A percentile compares a stretch with the other conserved stretches of the same genome.
phyloP scores from a whole-genome alignment of 768 basidiomycete species.

The Boletus barrowsii region DNA sequence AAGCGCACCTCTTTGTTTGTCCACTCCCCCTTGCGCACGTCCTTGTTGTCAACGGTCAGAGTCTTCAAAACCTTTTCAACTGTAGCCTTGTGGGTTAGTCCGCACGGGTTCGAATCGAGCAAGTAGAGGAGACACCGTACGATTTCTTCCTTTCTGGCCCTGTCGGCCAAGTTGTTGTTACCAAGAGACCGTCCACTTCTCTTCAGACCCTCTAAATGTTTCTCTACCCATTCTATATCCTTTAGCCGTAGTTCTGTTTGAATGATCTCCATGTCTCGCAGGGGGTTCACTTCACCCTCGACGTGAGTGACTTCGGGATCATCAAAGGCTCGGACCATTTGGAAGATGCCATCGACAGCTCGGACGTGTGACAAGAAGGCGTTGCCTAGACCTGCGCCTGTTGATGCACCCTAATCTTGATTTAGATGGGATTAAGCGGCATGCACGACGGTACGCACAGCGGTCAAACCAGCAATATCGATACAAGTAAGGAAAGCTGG shows the following conservation, averaged over 20 bases:
- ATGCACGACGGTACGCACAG: constrained; percentile 48
- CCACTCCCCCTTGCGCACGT: constrained; percentile 93
- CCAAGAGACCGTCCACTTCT: constrained; percentile 71
- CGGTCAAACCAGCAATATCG: constrained; percentile 97
- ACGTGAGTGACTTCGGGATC: constrained; percentile 99
- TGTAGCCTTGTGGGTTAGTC: constrained; percentile 52
- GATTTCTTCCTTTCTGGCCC: constrained; percentile 94
- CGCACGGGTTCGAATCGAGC: constrained; percentile 3
- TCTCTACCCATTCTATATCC: constrained; percentile 99
- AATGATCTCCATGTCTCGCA: constrained; percentile 98
- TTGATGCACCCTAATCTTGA: constrained; percentile 77
- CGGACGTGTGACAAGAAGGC: constrained; percentile 97
- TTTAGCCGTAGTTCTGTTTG: constrained; percentile 91
- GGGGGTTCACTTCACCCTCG: constrained; percentile 94
- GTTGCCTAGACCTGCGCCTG: constrained; percentile 96
- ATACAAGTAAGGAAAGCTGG: constrained; percentile 97
- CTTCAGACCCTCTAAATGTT: constrained; percentile 75
- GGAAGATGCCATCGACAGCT: constrained; percentile 98
- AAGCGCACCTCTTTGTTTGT: constrained; percentile 88
- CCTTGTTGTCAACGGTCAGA: constrained; percentile 77
- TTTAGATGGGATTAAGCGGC: constrained; percentile 15
- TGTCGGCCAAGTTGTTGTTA: constrained; percentile 80
- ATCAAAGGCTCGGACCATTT: constrained; percentile 96
- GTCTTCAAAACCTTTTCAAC: constrained; percentile 83
- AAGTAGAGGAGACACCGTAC: constrained; percentile 40